Percentiles rank a stretch among this genome's conserved stretches.
Conservation (phyloP, 129 eudicot species). For the Calendula officinalis region DNA sequence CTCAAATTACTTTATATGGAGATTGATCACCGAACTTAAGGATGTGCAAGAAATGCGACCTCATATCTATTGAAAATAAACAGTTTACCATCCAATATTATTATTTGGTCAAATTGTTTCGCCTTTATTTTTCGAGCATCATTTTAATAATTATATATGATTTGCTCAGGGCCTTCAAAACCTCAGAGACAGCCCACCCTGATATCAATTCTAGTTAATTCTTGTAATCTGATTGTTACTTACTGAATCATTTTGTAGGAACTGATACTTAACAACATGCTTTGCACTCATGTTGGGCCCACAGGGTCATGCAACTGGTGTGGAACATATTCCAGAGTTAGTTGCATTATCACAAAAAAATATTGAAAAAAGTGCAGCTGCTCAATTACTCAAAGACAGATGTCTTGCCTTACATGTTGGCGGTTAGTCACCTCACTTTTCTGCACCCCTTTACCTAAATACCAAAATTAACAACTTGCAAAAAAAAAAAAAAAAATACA, state of each 20-base stretch:
- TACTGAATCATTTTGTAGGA: conserved; percentile 41
- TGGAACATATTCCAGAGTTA: conserved; percentile 77
- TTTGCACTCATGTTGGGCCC: conserved; percentile 82
- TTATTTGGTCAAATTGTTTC: no score
- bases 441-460: not conserved
- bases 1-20: no score
- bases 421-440: conserved; percentile 38
- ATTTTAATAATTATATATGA: no score
- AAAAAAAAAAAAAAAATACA: no score
- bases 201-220: not conserved
- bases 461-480: not conserved
- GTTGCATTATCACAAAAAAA: conserved; percentile 48
- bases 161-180: no score
- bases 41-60: no score
- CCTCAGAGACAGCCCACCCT: no score
- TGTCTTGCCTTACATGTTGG: conserved; percentile 59
- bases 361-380: conserved; percentile 59
- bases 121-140: no score
- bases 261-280: conserved; percentile 88
- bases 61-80: no score
- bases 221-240: not conserved
- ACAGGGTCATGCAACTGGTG: conserved; percentile 72
- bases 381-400: conserved; percentile 54
- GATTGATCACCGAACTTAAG: no score
- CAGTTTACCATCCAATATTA: no score